These are phyloP conservation scores for Paulownia fortunei DNA, from an alignment of 257 asterid genomes.

Conservation along the genomic window DNA sequence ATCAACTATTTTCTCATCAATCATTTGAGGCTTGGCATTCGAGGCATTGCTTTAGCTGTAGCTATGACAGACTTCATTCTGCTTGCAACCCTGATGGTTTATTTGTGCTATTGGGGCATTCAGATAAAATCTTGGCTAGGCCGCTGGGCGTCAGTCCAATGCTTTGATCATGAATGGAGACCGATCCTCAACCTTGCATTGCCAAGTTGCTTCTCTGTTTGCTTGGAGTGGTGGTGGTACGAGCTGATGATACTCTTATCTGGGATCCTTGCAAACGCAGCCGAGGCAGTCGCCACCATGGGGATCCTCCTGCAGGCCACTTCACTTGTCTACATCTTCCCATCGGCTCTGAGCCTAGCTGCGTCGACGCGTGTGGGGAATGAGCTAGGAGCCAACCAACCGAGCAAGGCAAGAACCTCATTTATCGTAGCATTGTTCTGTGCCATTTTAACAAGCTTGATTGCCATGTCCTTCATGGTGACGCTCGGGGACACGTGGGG, in stretches of 20 bases:
- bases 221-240: slow-evolving; percentile 98
- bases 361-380: slow-evolving; percentile 71
- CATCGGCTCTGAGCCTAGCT: slow-evolving; percentile 54
- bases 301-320: slow-evolving; percentile 72
- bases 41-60: slow-evolving; percentile 55
- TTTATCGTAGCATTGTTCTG: slow-evolving; percentile 45
- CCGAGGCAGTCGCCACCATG: slow-evolving; percentile 65
- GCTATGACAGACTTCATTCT: slow-evolving; percentile 44
- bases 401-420: slow-evolving; percentile 48
- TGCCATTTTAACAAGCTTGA: slow-evolving; percentile 45
- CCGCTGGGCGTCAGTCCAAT: slow-evolving; percentile 12
- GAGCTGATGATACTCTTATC: slow-evolving; percentile 75
- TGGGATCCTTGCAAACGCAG: slow-evolving; percentile 54
- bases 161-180: slow-evolving; percentile 49
- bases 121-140: slow-evolving; percentile 39
- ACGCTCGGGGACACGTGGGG: slow-evolving; percentile 46
- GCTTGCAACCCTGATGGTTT: slow-evolving; percentile 38
- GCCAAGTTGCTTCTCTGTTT: slow-evolving; percentile 76
- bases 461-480: slow-evolving; percentile 45
- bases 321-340: slow-evolving; percentile 62
- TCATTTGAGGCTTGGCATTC: slow-evolving; percentile 51
- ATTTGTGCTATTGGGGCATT: slow-evolving; percentile 20
- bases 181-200: slow-evolving; percentile 39
- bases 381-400: slow-evolving; percentile 65
- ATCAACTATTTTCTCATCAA: slow-evolving; percentile 44